Evolutionary conservation across 805 yeast species (phyloP), one percentile per base, ranked within the genome.

Genomic region (Suhomyces faveliae): DNA sequence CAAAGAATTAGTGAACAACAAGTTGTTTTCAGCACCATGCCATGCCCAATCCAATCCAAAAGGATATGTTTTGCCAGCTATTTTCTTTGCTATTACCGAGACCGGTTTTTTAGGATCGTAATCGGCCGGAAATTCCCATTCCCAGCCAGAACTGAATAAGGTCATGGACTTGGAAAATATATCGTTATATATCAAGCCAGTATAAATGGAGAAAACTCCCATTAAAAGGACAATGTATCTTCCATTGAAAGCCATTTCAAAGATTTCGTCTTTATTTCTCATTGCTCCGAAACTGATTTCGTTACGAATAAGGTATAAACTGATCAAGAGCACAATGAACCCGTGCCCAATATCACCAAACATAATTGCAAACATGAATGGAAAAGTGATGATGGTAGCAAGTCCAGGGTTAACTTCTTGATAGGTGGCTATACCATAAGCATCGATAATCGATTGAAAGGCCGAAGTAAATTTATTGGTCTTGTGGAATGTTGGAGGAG

Each of bases 321-420:
- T 96, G 13, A 89, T 88, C 48, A 86, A 66, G 46, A 85, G 78
- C 66, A 94, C 73, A 42, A 94, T 80, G 50, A 90, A 79, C 5
- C 99, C 99, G 72, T 94, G 99, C 12, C 99, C 99, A 50, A 91
- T 65, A 73, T 94, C 99, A 75, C 99, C 99, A 75, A 94, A 94
- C 99, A 94, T 94, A 59, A 94, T 86, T 23, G 99, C 97, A 72
- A 94, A 94, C 96, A 94, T 87, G 67, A 94, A 94, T 20, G 99
- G 99, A 74, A 94, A 94, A 0, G 99, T 94, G 21, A 94, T 85
- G 41, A 89, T 81, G 1, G 99, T 92, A 3, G 99, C 92, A 53
- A 94, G 74, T 46, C 96, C 99, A 4, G 99, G 96, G 66, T 94
- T 94, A 23, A 94, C 94, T 68, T 94, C 99, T 58, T 89, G 85